Evolutionary conservation across 306 rosid species (phyloP).

Genomic region (Cicer cuneatum): DNA sequence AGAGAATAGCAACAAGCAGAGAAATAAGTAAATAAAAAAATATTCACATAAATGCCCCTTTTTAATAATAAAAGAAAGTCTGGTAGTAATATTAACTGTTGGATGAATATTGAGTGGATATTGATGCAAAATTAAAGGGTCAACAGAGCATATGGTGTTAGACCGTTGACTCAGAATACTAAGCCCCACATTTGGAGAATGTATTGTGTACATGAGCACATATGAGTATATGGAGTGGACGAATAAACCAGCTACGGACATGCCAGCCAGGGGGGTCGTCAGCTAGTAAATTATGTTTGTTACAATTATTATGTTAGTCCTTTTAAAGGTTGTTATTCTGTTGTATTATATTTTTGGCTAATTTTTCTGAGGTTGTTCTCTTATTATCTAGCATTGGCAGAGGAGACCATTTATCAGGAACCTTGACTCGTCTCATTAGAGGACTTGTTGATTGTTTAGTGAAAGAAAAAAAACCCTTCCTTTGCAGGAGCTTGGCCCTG

Average conservation of each 20-base stretch:
- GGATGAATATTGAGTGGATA: neutral
- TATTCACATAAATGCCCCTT: constrained; percentile 26
- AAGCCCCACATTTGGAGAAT: neutral
- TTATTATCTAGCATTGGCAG: constrained; percentile 24
- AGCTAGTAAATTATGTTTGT: neutral
- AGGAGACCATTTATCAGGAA: constrained; percentile 2
- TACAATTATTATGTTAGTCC: neutral
- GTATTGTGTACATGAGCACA: neutral
- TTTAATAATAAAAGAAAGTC: constrained; percentile 11
- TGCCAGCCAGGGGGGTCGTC: constrained; percentile 16
- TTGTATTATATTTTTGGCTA: neutral
- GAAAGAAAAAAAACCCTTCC: neutral
- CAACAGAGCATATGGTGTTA: neutral
- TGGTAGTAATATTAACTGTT: constrained; percentile 10
- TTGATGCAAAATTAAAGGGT: constrained; percentile 18
- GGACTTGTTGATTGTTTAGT: neutral
- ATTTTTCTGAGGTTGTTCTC: constrained; percentile 8
- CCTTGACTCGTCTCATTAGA: neutral
- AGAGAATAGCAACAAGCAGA: constrained; percentile 22
- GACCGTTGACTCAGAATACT: constrained; percentile 3
- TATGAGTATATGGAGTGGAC: neutral
- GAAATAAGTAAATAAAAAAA: neutral
- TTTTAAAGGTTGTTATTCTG: neutral
- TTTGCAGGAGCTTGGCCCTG: neutral
- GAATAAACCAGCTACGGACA: constrained; percentile 11